Base-by-base conservation (phyloP, 2,329 filamentous ascomycete genomes). In the Cercospora janseana region DNA sequence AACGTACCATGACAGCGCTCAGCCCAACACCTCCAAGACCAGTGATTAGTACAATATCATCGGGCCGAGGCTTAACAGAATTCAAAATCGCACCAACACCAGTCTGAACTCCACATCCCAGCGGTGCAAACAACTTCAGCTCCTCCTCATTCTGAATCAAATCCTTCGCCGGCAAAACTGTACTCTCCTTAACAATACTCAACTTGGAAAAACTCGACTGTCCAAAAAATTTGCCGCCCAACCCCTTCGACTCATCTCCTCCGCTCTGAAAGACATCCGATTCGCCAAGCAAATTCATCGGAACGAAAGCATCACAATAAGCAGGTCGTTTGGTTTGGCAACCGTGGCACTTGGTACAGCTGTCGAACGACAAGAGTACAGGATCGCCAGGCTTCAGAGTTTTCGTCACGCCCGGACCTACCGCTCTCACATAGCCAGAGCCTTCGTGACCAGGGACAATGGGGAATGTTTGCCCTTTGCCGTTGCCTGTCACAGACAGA, bases 391-490 rank as follows among this genome's bases (percentile, higher is more conserved):
- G 45, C 40, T 49, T 46, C 13, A 63, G 10, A n/a, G 49, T 37
- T 20, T 59, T 59, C 8, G 27, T 59, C n/a, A 72, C 65, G 0
- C 63, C 63, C 1, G 62, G 61, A 1, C 73, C 74, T 23, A 74
- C 59, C 20, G 66, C 60, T 47, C 69, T 66, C 12, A 79, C 73
- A 29, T 75, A 70, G 1, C 76, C 75, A 0, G 74, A 59, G 13
- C 60, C 58, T 48, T 63, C 60, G 47, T 61, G 59, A 8, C 60
- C 60, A 18, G 60, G 48, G 10, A 57, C 54, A 16, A 60, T 58
- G n/a, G 58, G 56, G 38, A 61, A 63, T 10, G 54, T 55, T 43
- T 58, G 57, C 7, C 51, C 55, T 40, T 44, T 46, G 26, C 47
- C 23, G 12, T 52, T 50, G 23, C 29, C 37, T 6, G 61, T 62